These are phyloP conservation scores for Plasmopara halstedii DNA, from an alignment of 352 stramenopile species.

Conservation along the genomic window DNA sequence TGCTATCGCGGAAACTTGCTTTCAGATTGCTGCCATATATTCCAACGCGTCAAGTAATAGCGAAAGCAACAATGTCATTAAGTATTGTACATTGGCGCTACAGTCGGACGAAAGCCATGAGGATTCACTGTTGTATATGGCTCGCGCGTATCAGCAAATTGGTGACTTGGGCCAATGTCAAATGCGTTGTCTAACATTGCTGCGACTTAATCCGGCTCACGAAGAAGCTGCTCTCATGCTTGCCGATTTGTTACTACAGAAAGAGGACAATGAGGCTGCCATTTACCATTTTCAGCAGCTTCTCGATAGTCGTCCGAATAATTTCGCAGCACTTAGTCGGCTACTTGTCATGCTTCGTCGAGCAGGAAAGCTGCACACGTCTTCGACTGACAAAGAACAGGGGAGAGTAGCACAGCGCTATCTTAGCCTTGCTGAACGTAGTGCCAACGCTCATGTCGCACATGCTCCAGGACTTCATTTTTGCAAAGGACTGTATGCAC, in stretches of 20 bases:
- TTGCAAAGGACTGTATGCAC: conserved; percentile 86
- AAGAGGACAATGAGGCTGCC: conserved; percentile 81
- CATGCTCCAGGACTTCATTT: conserved; percentile 84
- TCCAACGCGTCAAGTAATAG: conserved; percentile 17
- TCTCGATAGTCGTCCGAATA: conserved; percentile 83
- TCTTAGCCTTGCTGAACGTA: conserved; percentile 76
- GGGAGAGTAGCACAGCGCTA: conserved; percentile 40
- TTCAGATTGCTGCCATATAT: conserved; percentile 72
- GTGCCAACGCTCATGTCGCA: conserved; percentile 46
- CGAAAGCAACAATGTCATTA: conserved; percentile 57
- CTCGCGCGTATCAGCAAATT: conserved; percentile 53
- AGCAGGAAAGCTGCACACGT: conserved; percentile 66
- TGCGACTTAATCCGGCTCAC: conserved; percentile 71
- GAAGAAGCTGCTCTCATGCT: conserved; percentile 88
- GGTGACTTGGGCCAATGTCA: conserved; percentile 85
- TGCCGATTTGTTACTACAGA: conserved; percentile 84
- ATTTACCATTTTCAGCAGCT: conserved; percentile 88
- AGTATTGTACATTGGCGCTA: conserved; percentile 73
- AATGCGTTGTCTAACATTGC: conserved; percentile 68
- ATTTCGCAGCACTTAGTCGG: conserved; percentile 84
- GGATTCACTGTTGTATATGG: conserved; percentile 76
- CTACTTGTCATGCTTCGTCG: conserved; percentile 85
- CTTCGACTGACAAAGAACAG: conserved; percentile 20
- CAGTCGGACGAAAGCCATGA: conserved; percentile 78
- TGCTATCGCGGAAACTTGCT: conserved; percentile 79